These are phyloP conservation scores for Phoma sp. DNA, from an alignment of 2,329 filamentous ascomycete genomes.

Conservation along the genomic window DNA sequence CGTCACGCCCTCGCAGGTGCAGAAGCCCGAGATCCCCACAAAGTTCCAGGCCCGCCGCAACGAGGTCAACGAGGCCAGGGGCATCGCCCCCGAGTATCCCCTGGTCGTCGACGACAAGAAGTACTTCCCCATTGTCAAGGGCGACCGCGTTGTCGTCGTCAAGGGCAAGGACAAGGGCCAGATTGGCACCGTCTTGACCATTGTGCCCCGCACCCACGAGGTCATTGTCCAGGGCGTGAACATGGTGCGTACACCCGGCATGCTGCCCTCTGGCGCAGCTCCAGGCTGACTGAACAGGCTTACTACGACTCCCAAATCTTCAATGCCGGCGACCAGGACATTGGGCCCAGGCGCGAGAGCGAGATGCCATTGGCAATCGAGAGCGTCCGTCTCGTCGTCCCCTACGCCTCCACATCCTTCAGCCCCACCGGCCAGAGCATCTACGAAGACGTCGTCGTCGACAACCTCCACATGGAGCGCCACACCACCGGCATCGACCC, in stretches of 20 bases:
- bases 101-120: constrained; percentile 40
- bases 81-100: constrained; percentile 33
- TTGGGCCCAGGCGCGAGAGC: constrained; percentile 55
- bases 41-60: constrained; percentile 40
- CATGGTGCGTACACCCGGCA: constrained; percentile 35
- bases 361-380: constrained; percentile 70
- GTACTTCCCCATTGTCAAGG: constrained; percentile 52
- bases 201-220: constrained; percentile 53
- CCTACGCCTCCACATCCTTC: constrained; percentile 58
- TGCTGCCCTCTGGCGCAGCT: background rate
- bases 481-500: constrained; percentile 43
- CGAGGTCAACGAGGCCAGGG: constrained; percentile 29
- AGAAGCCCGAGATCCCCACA: constrained; percentile 51
- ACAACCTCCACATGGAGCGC: constrained; percentile 41
- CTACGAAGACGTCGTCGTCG: constrained; percentile 63
- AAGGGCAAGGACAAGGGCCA: constrained; percentile 81
- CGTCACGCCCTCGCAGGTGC: constrained; percentile 46
- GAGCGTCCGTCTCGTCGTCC: constrained; percentile 81
- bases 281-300: constrained; percentile 39
- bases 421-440: constrained; percentile 67
- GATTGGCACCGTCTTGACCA: constrained; percentile 73
- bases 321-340: constrained; percentile 33
- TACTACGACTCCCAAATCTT: constrained; percentile 53
- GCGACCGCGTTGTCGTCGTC: constrained; percentile 83
- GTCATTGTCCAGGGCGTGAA: constrained; percentile 52